Conservation (phyloP, 1,284 basidiomycete species). For the Rhizoctonia solani region DNA sequence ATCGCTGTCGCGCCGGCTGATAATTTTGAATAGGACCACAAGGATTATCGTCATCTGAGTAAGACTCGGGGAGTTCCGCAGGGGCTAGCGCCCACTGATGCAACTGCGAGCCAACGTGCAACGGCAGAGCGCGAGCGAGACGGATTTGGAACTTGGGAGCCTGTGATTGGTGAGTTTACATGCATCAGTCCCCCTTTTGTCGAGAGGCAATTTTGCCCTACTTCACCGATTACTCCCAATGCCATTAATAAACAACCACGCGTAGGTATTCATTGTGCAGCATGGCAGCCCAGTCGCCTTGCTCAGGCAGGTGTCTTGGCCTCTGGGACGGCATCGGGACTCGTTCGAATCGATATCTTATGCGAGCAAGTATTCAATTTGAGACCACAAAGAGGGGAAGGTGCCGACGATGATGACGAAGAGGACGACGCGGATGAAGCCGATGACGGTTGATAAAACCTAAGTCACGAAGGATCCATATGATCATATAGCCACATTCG, state of each 20-base stretch:
- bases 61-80: conserved; percentile 1
- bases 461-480: neutral
- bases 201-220: neutral
- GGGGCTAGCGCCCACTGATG: conserved; percentile 44
- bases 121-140: conserved; percentile 42
- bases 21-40: neutral
- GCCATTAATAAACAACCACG: neutral
- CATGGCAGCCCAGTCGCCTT: conserved; percentile 78
- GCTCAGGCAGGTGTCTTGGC: conserved; percentile 69
- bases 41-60: conserved; percentile 4
- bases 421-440: conserved; percentile 14
- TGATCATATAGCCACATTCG: neutral
- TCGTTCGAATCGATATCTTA: conserved; percentile 81
- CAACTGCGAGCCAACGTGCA: conserved; percentile 45
- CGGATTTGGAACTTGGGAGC: conserved; percentile 39
- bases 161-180: conserved; percentile 46
- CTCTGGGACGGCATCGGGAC: conserved; percentile 76
- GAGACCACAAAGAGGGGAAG: neutral
- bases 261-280: conserved; percentile 72
- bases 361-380: conserved; percentile 64
- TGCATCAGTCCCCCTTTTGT: conserved; percentile 76
- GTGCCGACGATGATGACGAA: conserved; percentile 17
- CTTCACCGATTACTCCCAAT: no score
- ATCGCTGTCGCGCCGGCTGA: neutral
- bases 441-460: conserved; percentile 5